Evolutionary conservation across 2,329 filamentous ascomycete genomes (phyloP).

Genomic region (Chaetomiaceae sp.): DNA sequence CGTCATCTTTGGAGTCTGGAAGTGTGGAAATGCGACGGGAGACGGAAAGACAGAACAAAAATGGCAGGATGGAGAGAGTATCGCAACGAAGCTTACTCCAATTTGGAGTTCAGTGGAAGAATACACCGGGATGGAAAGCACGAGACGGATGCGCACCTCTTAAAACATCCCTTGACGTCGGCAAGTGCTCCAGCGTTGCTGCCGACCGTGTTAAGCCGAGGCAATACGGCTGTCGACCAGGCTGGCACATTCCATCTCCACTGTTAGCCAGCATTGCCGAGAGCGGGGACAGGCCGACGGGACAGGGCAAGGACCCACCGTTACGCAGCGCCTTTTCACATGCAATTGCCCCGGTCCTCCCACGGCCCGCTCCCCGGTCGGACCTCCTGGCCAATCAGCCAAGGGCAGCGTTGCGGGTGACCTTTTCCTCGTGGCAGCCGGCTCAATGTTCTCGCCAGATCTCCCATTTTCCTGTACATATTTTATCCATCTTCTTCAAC

Average conservation of each 20-base stretch:
- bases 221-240: conserved; percentile 20
- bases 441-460: not conserved
- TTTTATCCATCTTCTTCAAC: not conserved
- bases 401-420: conserved; percentile 11
- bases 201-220: conserved; percentile 26
- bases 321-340: conserved; percentile 20
- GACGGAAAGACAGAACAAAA: not conserved
- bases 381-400: not conserved
- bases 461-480: too few relatives aligned
- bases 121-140: not conserved
- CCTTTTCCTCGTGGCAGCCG: conserved; percentile 20
- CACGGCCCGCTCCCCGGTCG: not conserved
- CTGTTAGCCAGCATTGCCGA: conserved; percentile 24
- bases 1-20: conserved; percentile 43
- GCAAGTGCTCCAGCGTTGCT: conserved; percentile 20
- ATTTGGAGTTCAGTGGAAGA: not conserved
- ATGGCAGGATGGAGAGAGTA: not conserved
- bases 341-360: conserved; percentile 15
- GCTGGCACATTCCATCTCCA: conserved; percentile 15
- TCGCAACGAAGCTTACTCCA: not conserved
- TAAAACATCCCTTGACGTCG: conserved; percentile 19
- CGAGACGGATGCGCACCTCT: conserved; percentile 13
- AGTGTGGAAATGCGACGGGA: conserved; percentile 28
- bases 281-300: conserved; percentile 18
- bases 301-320: conserved; percentile 1